These are phyloP conservation scores for Gracilaria gracilis DNA, from an alignment of 23 red algal species.

Conservation along the genomic window DNA sequence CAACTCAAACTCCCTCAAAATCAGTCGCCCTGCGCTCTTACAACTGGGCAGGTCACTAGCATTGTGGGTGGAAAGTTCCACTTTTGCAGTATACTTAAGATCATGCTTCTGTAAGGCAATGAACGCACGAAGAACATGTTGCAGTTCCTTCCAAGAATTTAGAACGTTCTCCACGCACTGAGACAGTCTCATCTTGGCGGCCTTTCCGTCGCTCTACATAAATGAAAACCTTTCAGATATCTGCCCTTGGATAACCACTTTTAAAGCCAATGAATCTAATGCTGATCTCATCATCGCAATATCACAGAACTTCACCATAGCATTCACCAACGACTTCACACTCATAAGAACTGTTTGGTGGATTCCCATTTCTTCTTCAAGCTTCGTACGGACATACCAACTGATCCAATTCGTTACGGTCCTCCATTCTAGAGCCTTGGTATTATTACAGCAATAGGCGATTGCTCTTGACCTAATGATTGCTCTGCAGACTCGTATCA, in stretches of 20 bases:
- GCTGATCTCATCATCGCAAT: not conserved
- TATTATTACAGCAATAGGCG: constrained; percentile 18
- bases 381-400: not conserved
- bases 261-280: not conserved
- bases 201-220: not conserved
- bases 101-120: not conserved
- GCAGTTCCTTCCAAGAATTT: not conserved
- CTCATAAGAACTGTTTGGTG: not conserved
- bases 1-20: not conserved
- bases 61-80: not conserved
- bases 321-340: not conserved
- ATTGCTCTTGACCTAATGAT: constrained; percentile 24
- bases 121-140: not conserved
- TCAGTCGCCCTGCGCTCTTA: not conserved
- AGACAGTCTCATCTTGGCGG: not conserved
- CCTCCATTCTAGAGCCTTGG: constrained; percentile 10
- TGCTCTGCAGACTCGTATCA: constrained; percentile 7
- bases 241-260: not conserved
- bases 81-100: not conserved
- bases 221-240: not conserved
- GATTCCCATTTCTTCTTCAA: not conserved
- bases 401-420: not conserved
- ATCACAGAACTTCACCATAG: constrained; percentile 25
- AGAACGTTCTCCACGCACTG: not conserved
- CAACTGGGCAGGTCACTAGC: not conserved